phyloP scores from a whole-genome alignment of 202 grass and related monocot genomes.

The Zizania palustris region DNA sequence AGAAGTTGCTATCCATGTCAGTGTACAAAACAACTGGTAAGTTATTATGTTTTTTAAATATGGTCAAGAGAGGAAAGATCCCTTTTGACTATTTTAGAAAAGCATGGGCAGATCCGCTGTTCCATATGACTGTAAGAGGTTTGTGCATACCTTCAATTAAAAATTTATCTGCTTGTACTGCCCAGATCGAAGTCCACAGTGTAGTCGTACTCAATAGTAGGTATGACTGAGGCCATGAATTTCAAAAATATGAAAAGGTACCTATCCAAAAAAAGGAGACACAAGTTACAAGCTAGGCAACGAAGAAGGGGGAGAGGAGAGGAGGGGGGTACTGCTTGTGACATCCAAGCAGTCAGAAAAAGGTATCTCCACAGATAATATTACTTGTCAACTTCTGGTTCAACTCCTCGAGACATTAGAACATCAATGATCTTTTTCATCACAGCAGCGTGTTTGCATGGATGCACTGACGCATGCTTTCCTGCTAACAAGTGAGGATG shows the following conservation, averaged over 20 bases:
- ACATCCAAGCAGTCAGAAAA: constrained; percentile 23
- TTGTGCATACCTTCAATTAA: constrained; percentile 32
- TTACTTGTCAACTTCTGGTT: constrained; percentile 99
- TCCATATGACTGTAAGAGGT: background rate
- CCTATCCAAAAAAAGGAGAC: constrained; percentile 41
- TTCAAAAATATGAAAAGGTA: constrained; percentile 99
- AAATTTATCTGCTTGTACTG: constrained; percentile 58
- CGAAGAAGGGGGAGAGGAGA: background rate
- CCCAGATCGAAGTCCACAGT: constrained; percentile 97
- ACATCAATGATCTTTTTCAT: constrained; percentile 99
- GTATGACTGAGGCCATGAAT: constrained; percentile 94
- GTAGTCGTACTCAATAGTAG: constrained; percentile 96
- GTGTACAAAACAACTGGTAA: background rate
- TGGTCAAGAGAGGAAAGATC: background rate
- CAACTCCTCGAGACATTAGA: constrained; percentile 69
- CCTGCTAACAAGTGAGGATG: constrained; percentile 83
- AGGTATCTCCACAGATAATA: constrained; percentile 12
- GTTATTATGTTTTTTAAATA: background rate
- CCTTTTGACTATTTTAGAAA: background rate
- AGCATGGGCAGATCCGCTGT: background rate
- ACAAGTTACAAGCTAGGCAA: background rate
- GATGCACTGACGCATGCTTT: constrained; percentile 92
- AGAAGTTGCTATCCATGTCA: constrained; percentile 11
- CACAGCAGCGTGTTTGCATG: constrained; percentile 85
- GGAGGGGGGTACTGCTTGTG: background rate